Evolutionary conservation across 805 yeast species (phyloP).

Genomic region (Starmerella gropengiesseri): DNA sequence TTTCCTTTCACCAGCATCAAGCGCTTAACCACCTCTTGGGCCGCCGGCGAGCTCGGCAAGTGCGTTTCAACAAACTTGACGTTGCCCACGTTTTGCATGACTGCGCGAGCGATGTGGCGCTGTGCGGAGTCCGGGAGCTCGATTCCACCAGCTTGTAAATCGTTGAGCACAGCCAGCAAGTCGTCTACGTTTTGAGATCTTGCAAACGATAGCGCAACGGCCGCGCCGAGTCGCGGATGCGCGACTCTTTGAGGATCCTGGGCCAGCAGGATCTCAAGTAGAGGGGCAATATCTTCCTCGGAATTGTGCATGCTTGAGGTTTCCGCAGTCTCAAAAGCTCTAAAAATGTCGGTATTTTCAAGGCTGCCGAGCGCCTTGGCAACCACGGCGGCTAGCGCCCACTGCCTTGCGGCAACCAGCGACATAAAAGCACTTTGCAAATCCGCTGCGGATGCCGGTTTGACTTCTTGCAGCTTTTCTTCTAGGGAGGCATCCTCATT

Average conservation of each 20-base stretch:
- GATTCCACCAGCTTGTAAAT: not conserved
- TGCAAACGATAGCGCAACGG: constrained; percentile 11
- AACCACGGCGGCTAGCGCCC: not conserved
- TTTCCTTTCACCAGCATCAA: no score
- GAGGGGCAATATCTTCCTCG: constrained; percentile 1
- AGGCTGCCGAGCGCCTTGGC: not conserved
- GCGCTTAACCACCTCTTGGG: no score
- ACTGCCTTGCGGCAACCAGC: not conserved
- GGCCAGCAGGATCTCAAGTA: constrained; percentile 8
- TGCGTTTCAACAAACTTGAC: not conserved
- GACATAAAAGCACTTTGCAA: not conserved
- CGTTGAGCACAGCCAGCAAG: constrained; percentile 12
- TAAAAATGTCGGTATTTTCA: not conserved
- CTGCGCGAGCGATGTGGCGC: not conserved
- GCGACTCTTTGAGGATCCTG: constrained; percentile 11
- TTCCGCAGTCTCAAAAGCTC: not conserved
- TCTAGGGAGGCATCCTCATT: not conserved
- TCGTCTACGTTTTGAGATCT: constrained; percentile 1
- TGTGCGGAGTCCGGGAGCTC: not conserved
- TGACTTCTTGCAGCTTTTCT: not conserved
- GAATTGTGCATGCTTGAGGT: not conserved
- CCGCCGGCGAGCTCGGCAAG: no score
- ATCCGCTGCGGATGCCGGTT: not conserved
- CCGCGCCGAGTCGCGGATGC: constrained; percentile 1
- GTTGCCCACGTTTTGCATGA: not conserved